Evolutionary conservation across 1,284 basidiomycete species (phyloP).

Genomic region (Apiotrichum gracile): DNA sequence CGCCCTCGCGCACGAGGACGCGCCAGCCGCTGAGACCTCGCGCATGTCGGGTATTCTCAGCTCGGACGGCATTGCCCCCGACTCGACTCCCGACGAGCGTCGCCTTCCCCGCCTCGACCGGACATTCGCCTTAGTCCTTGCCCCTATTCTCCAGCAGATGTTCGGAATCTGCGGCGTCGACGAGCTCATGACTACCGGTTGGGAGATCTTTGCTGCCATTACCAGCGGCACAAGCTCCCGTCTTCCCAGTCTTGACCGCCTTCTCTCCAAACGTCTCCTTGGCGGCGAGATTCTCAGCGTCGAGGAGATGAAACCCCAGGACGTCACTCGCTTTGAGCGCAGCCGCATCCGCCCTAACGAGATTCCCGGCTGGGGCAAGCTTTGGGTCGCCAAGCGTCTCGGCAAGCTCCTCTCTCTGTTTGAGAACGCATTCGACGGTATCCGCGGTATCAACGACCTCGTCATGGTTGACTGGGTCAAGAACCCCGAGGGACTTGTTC

Average conservation of each 20-base stretch:
- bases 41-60: constrained; percentile 31
- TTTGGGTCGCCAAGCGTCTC: constrained; percentile 32
- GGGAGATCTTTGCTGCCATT: constrained; percentile 38
- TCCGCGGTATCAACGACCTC: constrained; percentile 27
- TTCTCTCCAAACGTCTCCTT: constrained; percentile 28
- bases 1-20: constrained; percentile 32
- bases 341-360: constrained; percentile 25
- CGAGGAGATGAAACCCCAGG: constrained; percentile 12
- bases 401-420: constrained; percentile 32
- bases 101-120: constrained; percentile 29
- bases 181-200: constrained; percentile 30
- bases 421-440: constrained; percentile 26
- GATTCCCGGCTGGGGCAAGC: constrained; percentile 36
- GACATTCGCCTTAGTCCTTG: constrained; percentile 32
- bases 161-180: constrained; percentile 34
- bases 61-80: constrained; percentile 26
- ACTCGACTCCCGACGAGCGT: constrained; percentile 20
- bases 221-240: constrained; percentile 9
- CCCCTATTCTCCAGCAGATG: constrained; percentile 28
- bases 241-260: constrained; percentile 24
- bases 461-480: constrained; percentile 21
- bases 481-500: constrained; percentile 9
- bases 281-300: constrained; percentile 23
- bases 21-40: constrained; percentile 27
- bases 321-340: neutral